Percentiles rank a stretch among this genome's conserved stretches.
These are phyloP conservation scores for Globisporangium megalacanthum DNA, from an alignment of 352 stramenopile species.

Conservation along the genomic window DNA sequence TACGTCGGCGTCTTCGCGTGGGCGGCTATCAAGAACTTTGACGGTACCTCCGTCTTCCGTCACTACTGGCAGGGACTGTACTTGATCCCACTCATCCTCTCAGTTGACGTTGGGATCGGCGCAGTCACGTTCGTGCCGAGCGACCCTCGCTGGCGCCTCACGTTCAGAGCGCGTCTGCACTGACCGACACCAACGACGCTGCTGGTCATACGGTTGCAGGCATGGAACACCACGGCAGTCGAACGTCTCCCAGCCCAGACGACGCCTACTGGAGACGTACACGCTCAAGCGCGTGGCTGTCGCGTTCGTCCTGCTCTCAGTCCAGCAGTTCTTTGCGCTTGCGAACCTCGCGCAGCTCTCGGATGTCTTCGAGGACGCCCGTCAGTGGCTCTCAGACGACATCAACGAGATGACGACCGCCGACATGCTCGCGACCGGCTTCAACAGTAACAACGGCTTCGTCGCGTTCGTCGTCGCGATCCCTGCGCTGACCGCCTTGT, in stretches of 20 bases:
- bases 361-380: not conserved
- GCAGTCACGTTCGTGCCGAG: slow-evolving; percentile 1
- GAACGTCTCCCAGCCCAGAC: not conserved
- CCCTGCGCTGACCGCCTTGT: not conserved
- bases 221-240: not conserved
- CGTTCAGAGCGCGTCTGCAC: not conserved
- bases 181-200: not conserved
- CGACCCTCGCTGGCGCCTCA: not conserved
- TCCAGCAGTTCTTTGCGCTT: not conserved
- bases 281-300: slow-evolving; percentile 1
- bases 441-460: not conserved
- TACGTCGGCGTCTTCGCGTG: not conserved
- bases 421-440: not conserved
- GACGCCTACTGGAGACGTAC: not conserved
- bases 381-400: not conserved
- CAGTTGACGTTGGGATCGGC: not conserved
- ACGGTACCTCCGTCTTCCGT: not conserved
- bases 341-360: not conserved
- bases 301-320: not conserved
- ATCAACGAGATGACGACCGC: not conserved
- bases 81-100: not conserved
- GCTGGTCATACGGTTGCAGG: not conserved
- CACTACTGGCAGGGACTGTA: not conserved
- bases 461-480: not conserved
- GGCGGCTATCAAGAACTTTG: not conserved